Base-by-base conservation (phyloP, 202 grass and related monocot genomes). In the Eragrostis tef region DNA sequence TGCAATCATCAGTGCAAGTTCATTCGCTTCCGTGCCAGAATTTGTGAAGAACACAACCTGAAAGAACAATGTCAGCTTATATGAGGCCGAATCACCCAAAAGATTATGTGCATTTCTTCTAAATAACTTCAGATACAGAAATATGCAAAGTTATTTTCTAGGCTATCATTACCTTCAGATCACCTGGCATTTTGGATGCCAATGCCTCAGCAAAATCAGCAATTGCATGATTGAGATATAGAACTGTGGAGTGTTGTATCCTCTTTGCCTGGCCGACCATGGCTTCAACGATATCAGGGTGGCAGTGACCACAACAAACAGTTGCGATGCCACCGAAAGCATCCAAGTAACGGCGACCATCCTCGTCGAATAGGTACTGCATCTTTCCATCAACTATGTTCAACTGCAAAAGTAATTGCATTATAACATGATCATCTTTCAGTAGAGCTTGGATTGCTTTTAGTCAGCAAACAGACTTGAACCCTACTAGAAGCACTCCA, bases 31-130 rank as follows among this genome's bases (percentile, higher is more conserved):
- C 0, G 93, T 99, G 16, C 93, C 96, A 53, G 96, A 99, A 79
- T 99, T 99, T 68, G 96, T 99, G 74, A 99, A 99, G 87, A 99
- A 99, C 77, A 95, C 87, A 63, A 95, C 93, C 96, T 95, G 77
- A n/a, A 70, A 52, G 7, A 83, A 76, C 25, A 72, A 64, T 3
- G 36, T 9, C 24, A 75, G 21, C 27, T 34, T 75, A 34, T 10
- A 27, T 68, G 31, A 84, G 51, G 4, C 0, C 62, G 20, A 3
- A 13, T 79, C 43, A 85, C 71, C 20, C 20, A 52, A 60, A 65
- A 45, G 0, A 29, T 25, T 46, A 13, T 43, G 9, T 17, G 4
- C 7, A 16, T 76, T 63, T 59, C 17, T 31, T n/a, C n/a, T n/a
- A n/a, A n/a, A n/a, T 11, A 80, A 0, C 29, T 84, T 61, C 19